Conservation (phyloP, 1,284 basidiomycete species). For the Pterulicium gracile region DNA sequence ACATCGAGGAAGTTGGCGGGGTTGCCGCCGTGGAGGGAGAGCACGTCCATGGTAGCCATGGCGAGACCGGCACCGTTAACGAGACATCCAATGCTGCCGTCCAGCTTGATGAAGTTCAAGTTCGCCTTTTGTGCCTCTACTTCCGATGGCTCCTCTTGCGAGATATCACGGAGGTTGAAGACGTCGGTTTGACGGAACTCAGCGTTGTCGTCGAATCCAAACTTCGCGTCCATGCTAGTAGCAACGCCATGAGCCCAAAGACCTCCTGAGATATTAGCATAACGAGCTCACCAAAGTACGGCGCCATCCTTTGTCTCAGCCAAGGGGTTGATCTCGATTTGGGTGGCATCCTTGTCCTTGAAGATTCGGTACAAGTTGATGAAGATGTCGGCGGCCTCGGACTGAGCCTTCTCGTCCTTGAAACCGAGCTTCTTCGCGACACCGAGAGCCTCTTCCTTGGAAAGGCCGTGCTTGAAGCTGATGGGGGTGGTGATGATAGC, state of each 20-base stretch:
- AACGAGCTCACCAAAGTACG: conserved; percentile 89
- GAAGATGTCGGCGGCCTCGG: conserved; percentile 89
- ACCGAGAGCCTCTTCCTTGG: conserved; percentile 59
- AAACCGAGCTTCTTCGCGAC: conserved; percentile 92
- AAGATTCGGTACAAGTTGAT: conserved; percentile 94
- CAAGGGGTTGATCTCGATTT: conserved; percentile 99
- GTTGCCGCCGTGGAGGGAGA: conserved; percentile 89
- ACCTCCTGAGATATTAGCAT: conserved; percentile 9
- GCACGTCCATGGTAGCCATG: conserved; percentile 99
- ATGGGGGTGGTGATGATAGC: conserved; percentile 97
- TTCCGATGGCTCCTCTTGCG: conserved; percentile 96
- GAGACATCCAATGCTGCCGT: conserved; percentile 95
- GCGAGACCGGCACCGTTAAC: conserved; percentile 99
- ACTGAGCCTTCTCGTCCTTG: conserved; percentile 59
- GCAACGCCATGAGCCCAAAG: conserved; percentile 7
- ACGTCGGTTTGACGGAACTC: conserved; percentile 94
- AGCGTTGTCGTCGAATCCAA: conserved; percentile 99
- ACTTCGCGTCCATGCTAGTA: conserved; percentile 96
- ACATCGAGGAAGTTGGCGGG: conserved; percentile 99
- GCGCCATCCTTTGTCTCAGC: conserved; percentile 91
- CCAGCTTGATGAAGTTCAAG: conserved; percentile 99
- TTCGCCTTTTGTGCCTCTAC: conserved; percentile 92
- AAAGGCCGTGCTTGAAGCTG: conserved; percentile 79
- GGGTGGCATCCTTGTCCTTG: conserved; percentile 98
- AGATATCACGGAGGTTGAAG: conserved; percentile 83